Percentiles rank a stretch among this genome's conserved stretches.
phyloP scores from a whole-genome alignment of 2,329 filamentous ascomycete genomes.

The Ascocoryne sarcoides region DNA sequence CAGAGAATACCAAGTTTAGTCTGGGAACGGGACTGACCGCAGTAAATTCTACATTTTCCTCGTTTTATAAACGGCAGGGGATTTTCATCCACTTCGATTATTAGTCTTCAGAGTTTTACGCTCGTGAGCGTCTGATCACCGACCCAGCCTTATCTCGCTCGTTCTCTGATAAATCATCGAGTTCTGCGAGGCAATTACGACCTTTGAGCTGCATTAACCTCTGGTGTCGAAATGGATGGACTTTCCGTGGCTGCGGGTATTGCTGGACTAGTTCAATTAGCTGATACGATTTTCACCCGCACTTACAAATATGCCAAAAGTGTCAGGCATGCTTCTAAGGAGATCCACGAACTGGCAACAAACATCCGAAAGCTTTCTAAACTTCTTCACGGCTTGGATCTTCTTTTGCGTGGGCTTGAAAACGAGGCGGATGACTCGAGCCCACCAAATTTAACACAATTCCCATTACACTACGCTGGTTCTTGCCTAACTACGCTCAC shows the following conservation, averaged over 20 bases:
- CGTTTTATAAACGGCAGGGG: too few relatives aligned
- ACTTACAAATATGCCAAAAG: slow-evolving; percentile 2
- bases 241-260: slow-evolving; percentile 6
- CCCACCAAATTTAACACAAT: not conserved
- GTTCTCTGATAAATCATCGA: too few relatives aligned
- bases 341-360: slow-evolving; percentile 1
- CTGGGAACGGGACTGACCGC: too few relatives aligned
- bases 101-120: too few relatives aligned
- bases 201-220: too few relatives aligned
- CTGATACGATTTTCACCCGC: slow-evolving; percentile 5
- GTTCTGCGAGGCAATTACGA: too few relatives aligned
- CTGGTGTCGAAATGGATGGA: slow-evolving; percentile 1
- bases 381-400: slow-evolving; percentile 5
- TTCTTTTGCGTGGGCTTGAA: slow-evolving; percentile 3
- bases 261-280: slow-evolving; percentile 7
- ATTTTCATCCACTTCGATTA: too few relatives aligned
- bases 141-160: too few relatives aligned
- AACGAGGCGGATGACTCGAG: not conserved
- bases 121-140: too few relatives aligned
- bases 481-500: slow-evolving; percentile 10
- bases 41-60: too few relatives aligned
- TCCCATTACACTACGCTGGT: slow-evolving; percentile 9
- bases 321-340: slow-evolving; percentile 8
- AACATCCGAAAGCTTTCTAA: slow-evolving; percentile 3
- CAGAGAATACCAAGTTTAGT: too few relatives aligned